These are phyloP conservation scores for Erodium texanum DNA, from an alignment of 441 rosid genomes.

Conservation along the genomic window DNA sequence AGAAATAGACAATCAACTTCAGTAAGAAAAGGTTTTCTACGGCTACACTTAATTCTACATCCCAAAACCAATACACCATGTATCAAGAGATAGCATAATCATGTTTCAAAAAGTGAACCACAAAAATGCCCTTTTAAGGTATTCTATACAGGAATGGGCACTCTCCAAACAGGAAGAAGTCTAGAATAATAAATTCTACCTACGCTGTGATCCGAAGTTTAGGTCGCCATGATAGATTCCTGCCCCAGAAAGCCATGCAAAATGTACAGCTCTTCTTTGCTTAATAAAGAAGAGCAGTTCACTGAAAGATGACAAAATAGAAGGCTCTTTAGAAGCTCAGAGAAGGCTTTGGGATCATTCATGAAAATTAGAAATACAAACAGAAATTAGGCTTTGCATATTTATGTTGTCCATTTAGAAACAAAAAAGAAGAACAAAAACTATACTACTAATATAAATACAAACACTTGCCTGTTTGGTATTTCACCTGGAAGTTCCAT, in stretches of 20 bases:
- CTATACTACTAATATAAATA: constrained; percentile 1
- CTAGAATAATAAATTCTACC: constrained; percentile 38
- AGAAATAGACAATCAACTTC: constrained; percentile 20
- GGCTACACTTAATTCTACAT: constrained; percentile 6
- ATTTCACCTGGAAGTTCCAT: constrained; percentile 99
- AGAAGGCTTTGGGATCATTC: constrained; percentile 12
- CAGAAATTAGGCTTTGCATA: constrained; percentile 4
- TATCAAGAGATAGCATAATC: neutral
- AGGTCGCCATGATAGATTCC: constrained; percentile 97
- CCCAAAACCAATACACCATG: constrained; percentile 2
- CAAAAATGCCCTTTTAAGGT: neutral
- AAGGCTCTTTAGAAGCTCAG: constrained; percentile 22
- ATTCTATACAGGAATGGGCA: neutral
- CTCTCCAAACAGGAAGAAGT: constrained; percentile 15
- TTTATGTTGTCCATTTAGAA: constrained; percentile 1
- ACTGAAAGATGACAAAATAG: constrained; percentile 34
- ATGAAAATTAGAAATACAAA: neutral
- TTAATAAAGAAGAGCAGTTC: constrained; percentile 93
- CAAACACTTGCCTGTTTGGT: constrained; percentile 73
- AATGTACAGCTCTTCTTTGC: constrained; percentile 96
- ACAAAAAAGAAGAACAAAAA: neutral
- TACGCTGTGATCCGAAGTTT: constrained; percentile 91
- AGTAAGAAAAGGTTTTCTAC: constrained; percentile 16
- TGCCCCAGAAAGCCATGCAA: constrained; percentile 99
- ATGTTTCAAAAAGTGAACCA: constrained; percentile 9